Evolutionary conservation across 306 rosid species (phyloP).

Genomic region (Amphicarpaea edgeworthii): DNA sequence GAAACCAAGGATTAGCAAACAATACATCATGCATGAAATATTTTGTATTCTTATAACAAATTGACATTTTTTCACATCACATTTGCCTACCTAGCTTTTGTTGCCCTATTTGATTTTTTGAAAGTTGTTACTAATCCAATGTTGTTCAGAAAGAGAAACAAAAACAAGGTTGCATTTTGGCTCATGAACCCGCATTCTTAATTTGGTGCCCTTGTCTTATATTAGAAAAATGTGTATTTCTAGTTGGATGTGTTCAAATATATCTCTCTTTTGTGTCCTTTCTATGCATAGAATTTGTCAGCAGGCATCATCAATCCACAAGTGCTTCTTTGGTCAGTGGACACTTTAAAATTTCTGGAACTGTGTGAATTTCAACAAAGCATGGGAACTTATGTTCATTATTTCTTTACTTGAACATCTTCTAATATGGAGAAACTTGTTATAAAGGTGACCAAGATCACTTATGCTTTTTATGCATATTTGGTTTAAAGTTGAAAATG

Average conservation of each 20-base stretch:
- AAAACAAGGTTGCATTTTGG: constrained; percentile 3
- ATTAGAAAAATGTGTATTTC: background rate
- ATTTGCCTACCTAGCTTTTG: background rate
- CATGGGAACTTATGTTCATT: background rate
- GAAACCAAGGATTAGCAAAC: too few species aligned
- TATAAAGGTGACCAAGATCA: constrained; percentile 30
- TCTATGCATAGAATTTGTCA: constrained; percentile 9
- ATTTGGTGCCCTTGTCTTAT: background rate
- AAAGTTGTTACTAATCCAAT: background rate
- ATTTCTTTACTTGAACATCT: constrained; percentile 23
- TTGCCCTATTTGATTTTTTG: background rate
- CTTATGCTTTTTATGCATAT: background rate
- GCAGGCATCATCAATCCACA: background rate
- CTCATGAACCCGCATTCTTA: background rate
- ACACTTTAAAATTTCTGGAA: too few species aligned
- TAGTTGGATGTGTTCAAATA: background rate
- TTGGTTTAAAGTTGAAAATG: too few species aligned
- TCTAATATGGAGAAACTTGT: constrained; percentile 20
- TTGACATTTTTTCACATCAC: too few species aligned
- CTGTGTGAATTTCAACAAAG: background rate
- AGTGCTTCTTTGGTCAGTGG: too few species aligned
- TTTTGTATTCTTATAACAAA: background rate
- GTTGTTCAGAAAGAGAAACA: constrained; percentile 11
- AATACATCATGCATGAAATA: too few species aligned
- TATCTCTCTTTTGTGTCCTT: background rate